Evolutionary conservation across 2,329 filamentous ascomycete genomes (phyloP).

Genomic region (Talaromyces sp.): DNA sequence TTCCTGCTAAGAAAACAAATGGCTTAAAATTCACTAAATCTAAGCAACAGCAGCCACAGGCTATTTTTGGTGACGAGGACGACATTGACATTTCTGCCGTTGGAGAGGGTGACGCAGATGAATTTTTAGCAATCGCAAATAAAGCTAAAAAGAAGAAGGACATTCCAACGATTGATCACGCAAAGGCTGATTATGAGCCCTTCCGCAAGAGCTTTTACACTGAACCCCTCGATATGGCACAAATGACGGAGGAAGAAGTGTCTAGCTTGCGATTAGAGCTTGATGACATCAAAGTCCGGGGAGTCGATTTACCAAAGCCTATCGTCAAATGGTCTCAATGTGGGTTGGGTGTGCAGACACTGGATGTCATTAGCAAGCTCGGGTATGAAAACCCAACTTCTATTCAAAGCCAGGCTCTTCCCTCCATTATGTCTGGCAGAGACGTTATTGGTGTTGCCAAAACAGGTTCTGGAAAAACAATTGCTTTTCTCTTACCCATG

Average conservation of each 20-base stretch:
- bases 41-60: conserved; percentile 65
- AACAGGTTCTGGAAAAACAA: conserved; percentile 94
- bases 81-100: conserved; percentile 62
- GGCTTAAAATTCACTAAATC: conserved; percentile 36
- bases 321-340: conserved; percentile 97
- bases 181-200: conserved; percentile 75
- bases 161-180: conserved; percentile 80
- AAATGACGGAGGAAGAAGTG: conserved; percentile 80
- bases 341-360: conserved; percentile 76
- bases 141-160: conserved; percentile 85
- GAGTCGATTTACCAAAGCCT: conserved; percentile 82
- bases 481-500: conserved; percentile 94
- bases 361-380: conserved; percentile 76
- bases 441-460: conserved; percentile 97
- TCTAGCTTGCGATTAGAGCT: conserved; percentile 76
- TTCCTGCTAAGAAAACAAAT: conserved; percentile 35
- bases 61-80: conserved; percentile 81
- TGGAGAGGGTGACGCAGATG: conserved; percentile 57
- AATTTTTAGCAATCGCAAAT: conserved; percentile 56
- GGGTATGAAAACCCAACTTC: conserved; percentile 86
- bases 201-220: conserved; percentile 95
- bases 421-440: conserved; percentile 89
- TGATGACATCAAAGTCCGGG: conserved; percentile 90
- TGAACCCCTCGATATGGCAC: conserved; percentile 75
- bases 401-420: conserved; percentile 92